These are phyloP conservation scores for Colletotrichum sp. DNA, from an alignment of 2,329 filamentous ascomycete species.

Conservation along the genomic window DNA sequence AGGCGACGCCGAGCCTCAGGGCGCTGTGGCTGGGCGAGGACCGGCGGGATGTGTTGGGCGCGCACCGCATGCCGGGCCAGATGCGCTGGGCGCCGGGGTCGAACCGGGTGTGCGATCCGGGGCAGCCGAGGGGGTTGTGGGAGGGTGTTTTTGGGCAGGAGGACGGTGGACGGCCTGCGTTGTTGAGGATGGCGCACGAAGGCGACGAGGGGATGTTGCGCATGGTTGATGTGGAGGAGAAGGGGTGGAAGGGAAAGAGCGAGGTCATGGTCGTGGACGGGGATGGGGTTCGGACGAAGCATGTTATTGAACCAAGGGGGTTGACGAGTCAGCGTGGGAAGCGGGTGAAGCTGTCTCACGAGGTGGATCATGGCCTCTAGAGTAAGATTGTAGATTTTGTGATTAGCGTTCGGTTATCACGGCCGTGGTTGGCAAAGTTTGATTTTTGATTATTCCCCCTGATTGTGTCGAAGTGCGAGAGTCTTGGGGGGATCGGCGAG, in stretches of 20 bases:
- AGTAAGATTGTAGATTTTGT: not conserved
- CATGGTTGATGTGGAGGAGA: constrained; percentile 14
- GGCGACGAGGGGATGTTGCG: not conserved
- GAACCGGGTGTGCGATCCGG: constrained; percentile 8
- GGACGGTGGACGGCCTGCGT: not conserved
- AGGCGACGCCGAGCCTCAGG: constrained; percentile 40
- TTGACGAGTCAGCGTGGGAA: not conserved
- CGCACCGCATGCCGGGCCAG: constrained; percentile 42
- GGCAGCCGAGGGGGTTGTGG: constrained; percentile 1
- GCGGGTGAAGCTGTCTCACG: not conserved
- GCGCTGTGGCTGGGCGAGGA: constrained; percentile 47
- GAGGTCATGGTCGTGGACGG: constrained; percentile 2
- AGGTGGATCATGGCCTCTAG: not conserved
- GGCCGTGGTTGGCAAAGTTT: not conserved
- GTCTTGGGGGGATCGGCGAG: not conserved
- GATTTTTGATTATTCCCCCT: not conserved
- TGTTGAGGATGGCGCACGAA: constrained; percentile 17
- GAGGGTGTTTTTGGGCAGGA: not conserved
- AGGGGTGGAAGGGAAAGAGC: constrained; percentile 16
- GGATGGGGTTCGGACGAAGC: not conserved
- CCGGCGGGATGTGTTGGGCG: constrained; percentile 47
- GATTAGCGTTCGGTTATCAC: not conserved
- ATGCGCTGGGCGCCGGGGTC: constrained; percentile 25
- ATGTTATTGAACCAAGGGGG: constrained; percentile 10
- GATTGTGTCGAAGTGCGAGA: not conserved